Base-by-base conservation (phyloP, 2,329 filamentous ascomycete genomes). In the Fusarium sp. region DNA sequence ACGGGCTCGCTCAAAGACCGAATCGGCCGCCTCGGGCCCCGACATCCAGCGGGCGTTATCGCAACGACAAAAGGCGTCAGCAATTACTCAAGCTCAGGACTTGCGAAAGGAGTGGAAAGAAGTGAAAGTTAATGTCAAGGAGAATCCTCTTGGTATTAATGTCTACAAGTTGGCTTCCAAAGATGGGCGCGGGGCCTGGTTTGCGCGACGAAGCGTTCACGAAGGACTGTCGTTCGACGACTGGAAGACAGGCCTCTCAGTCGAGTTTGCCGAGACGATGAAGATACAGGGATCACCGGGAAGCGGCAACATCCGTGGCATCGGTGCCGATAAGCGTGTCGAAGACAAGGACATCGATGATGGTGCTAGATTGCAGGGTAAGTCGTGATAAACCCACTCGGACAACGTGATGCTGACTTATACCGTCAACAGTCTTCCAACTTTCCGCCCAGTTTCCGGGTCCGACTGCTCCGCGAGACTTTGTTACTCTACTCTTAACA, bases 41-140 rank as follows among this genome's bases (percentile, higher is more conserved):
- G 86, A 91, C 71, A 83, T 91, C 62, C 85, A 86, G 48, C 81
- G 87, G 64, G 89, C 90, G 3, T 79, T 79, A 6, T 78, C 81
- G 7, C 77, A 80, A n/a, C 75, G 80, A 8, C 77, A 78, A 39
- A 84, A 87, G 2, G 84, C 88, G 4, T 83, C 88, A 24, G 82
- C 87, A 10, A 83, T 90, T n/a, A 86, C 74, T 29, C 76, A 82
- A 18, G 78, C 91, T 35, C 85, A 85, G 31, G 84, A 88, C 22
- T 84, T 98, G n/a, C 91, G 92, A 68, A 93, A 93, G 79, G 90
- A 94, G 83, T 98, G 96, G 95, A 98, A 97, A 82, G 93, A 95
- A 48, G 85, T 95, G 79, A 96, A 95, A 83, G 83, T 94, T 65
- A 90, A 88, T 48, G 83, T 89, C 4, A 91, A 88, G 75, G 92